phyloP scores from a whole-genome alignment of 768 basidiomycete genomes.

The Panellus pusillus region DNA sequence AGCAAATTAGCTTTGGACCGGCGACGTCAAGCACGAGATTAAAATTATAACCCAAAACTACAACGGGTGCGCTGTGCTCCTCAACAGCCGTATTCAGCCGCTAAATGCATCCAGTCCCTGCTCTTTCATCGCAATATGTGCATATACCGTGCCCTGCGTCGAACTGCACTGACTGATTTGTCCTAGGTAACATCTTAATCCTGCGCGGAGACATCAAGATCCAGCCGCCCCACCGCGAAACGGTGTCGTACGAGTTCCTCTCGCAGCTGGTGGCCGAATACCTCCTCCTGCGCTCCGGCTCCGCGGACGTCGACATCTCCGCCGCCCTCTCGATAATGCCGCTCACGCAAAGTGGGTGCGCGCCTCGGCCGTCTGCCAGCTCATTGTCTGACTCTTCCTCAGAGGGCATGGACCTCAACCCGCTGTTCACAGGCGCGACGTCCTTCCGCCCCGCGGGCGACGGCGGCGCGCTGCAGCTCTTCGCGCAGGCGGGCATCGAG shows the following conservation, averaged over 20 bases:
- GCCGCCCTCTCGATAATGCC: constrained; percentile 78
- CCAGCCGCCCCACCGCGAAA: constrained; percentile 59
- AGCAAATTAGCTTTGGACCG: constrained; percentile 54
- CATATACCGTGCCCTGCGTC: constrained; percentile 21
- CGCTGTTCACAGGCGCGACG: constrained; percentile 69
- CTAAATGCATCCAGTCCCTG: constrained; percentile 60
- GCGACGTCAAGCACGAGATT: constrained; percentile 30
- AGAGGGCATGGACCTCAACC: constrained; percentile 92
- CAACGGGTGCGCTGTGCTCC: constrained; percentile 56
- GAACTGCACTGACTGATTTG: constrained; percentile 6
- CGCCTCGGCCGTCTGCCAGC: not conserved
- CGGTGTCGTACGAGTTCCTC: constrained; percentile 83
- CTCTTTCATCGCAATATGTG: constrained; percentile 89
- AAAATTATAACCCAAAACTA: constrained; percentile 83
- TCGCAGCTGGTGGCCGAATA: constrained; percentile 83
- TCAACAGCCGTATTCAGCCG: not conserved
- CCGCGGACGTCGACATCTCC: constrained; percentile 63
- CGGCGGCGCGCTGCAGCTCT: constrained; percentile 81
- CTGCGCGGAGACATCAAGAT: constrained; percentile 81
- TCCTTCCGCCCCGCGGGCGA: constrained; percentile 66
- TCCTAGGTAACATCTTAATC: constrained; percentile 81
- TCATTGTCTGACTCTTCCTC: not conserved
- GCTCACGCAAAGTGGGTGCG: constrained; percentile 65
- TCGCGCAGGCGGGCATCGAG: constrained; percentile 75
- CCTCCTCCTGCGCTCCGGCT: constrained; percentile 59